Base-by-base conservation (phyloP, 192 early-diverging fungal genomes). In the Gorgonomyces haynaldii region DNA sequence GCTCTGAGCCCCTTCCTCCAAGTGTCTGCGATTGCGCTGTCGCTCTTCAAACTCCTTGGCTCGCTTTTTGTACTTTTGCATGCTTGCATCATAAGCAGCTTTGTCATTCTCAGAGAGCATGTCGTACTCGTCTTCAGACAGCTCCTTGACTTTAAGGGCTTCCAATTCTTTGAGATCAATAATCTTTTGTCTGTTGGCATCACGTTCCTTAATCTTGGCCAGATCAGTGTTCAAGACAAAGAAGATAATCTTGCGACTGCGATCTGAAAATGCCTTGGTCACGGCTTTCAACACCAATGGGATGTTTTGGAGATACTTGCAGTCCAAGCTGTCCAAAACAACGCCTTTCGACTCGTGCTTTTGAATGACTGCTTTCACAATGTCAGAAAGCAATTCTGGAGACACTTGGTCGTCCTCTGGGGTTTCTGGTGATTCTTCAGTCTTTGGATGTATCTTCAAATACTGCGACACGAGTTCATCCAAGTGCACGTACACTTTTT, bases 91-190 rank as follows among this genome's bases (percentile, higher is more conserved):
- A 44, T 77, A 79, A 17, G 53, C 23, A 10, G 62, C 70, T 25
- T 56, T 57, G 28, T 79, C 74, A 5, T 23, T 8, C 2, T 67
- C 60, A 15, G 46, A 56, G 54, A 79, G 52, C 21, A 42, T 43
- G 42, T 79, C 76, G 47, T 79, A 79, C 37, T 78, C 74, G 34
- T 70, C 67, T 47, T 79, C 76, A 13, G 56, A 28, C 0, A 79
- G 39, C 27, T 70, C 64, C 29, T 68, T 58, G 10, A 75, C 52
- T 19, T 66, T 52, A 3, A 61, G 32, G 1, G 56, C 26, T 16
- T 62, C 70, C 12, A 56, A 28, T 19, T 79, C 68, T 45, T 71
- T 70, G 12, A 66, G 66, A 2, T 36, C 58, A 1, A 39, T 24
- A 1, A 36, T 19, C 22, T 60, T 45, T 39, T 61, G 54, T 7